These are phyloP conservation scores for Crassisporium funariophilum DNA, from an alignment of 768 basidiomycete species.

Conservation along the genomic window DNA sequence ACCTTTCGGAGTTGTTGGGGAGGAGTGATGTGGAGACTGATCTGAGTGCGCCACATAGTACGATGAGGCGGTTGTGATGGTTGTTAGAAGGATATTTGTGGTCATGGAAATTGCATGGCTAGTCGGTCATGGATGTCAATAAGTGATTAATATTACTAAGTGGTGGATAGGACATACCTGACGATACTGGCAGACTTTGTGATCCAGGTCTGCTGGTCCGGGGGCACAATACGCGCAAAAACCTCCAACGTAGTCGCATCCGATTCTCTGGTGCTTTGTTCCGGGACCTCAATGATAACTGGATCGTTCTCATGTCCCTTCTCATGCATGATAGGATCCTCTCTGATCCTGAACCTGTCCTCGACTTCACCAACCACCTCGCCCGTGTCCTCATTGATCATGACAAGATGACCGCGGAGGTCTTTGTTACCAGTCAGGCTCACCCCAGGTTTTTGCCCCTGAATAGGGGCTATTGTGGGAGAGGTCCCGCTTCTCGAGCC, in stretches of 20 bases:
- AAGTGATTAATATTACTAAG: slow-evolving; percentile 2
- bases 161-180: slow-evolving; percentile 43
- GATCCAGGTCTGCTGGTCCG: slow-evolving; percentile 73
- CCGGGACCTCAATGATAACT: slow-evolving; percentile 73
- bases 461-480: slow-evolving; percentile 12
- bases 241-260: slow-evolving; percentile 50
- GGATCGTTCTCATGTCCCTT: slow-evolving; percentile 58
- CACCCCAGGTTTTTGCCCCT: slow-evolving; percentile 17
- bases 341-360: slow-evolving; percentile 52
- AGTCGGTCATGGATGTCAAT: slow-evolving; percentile 7
- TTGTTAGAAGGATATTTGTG: slow-evolving; percentile 62
- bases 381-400: slow-evolving; percentile 73
- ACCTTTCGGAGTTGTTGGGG: slow-evolving; percentile 16
- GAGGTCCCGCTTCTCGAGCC: slow-evolving; percentile 15
- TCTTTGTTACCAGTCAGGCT: slow-evolving; percentile 31
- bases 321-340: slow-evolving; percentile 56
- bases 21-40: slow-evolving; percentile 47
- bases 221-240: slow-evolving; percentile 62
- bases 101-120: slow-evolving; percentile 71
- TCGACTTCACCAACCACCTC: slow-evolving; percentile 74
- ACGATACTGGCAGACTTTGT: slow-evolving; percentile 60
- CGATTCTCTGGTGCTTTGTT: slow-evolving; percentile 40
- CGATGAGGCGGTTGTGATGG: slow-evolving; percentile 61
- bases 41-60: slow-evolving; percentile 62
- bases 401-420: slow-evolving; percentile 61